Percentiles rank a stretch among this genome's conserved stretches.
Conservation (phyloP, 331 rosid species). For the Acacia pycnantha region DNA sequence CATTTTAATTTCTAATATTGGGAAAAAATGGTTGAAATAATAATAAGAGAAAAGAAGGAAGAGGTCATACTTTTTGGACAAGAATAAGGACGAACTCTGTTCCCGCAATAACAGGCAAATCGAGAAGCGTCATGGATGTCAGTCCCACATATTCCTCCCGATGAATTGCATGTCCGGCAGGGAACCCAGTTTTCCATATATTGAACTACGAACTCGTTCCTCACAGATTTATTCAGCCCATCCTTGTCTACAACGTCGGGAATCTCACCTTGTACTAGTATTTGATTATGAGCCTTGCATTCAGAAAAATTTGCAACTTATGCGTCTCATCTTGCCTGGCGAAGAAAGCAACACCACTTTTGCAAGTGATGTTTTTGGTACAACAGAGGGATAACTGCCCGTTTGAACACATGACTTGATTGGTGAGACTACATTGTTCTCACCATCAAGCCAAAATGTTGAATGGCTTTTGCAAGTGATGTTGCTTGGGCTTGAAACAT, state of each 20-base stretch:
- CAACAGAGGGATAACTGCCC: no score
- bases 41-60: neutral
- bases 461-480: no score
- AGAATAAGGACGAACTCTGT: neutral
- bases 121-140: neutral
- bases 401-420: no score
- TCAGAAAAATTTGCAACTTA: neutral
- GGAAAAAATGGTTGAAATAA: neutral
- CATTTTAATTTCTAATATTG: neutral
- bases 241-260: neutral
- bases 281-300: neutral
- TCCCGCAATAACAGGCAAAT: neutral
- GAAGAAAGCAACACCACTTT: neutral
- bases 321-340: neutral
- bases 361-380: no score
- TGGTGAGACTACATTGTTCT: no score
- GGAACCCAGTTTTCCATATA: neutral
- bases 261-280: neutral
- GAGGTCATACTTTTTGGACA: constrained; percentile 2
- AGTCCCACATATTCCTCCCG: constrained; percentile 9
- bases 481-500: neutral
- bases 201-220: neutral
- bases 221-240: neutral
- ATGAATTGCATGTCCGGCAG: neutral
- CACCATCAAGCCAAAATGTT: no score